Conservation (phyloP, 495 filamentous ascomycete species). For the Friedmanniomyces simplex region DNA sequence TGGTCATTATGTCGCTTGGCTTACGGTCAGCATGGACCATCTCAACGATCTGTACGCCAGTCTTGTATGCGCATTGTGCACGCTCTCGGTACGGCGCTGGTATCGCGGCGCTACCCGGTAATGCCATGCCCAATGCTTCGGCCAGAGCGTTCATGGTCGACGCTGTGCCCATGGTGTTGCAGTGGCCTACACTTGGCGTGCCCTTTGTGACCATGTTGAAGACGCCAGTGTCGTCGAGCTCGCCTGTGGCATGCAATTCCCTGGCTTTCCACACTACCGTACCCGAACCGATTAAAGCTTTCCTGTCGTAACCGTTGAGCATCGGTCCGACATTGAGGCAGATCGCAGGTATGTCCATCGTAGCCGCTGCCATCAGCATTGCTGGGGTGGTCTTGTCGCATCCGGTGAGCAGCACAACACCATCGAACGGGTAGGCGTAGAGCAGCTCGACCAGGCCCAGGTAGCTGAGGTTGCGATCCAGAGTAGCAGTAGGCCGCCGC, state of each 20-base stretch:
- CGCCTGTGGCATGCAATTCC: slow-evolving; percentile 42
- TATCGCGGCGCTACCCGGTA: slow-evolving; percentile 45
- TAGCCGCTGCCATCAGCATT: slow-evolving; percentile 46
- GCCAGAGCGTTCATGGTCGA: slow-evolving; percentile 49
- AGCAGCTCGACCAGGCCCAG: slow-evolving; percentile 43
- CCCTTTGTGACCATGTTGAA: slow-evolving; percentile 42
- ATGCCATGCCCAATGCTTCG: slow-evolving; percentile 47
- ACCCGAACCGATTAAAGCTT: slow-evolving; percentile 37
- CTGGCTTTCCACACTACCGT: slow-evolving; percentile 43
- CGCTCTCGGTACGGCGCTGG: slow-evolving; percentile 44
- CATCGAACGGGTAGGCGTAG: slow-evolving; percentile 44
- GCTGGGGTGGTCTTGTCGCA: slow-evolving; percentile 50
- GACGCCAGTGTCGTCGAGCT: slow-evolving; percentile 39
- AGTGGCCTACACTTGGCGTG: slow-evolving; percentile 44
- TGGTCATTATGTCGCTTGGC: slow-evolving; percentile 47
- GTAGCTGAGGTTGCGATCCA: slow-evolving; percentile 46
- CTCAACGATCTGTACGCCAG: slow-evolving; percentile 43
- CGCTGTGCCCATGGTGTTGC: slow-evolving; percentile 50
- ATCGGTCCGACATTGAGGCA: slow-evolving; percentile 48
- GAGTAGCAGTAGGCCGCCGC: slow-evolving; percentile 40
- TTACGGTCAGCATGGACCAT: slow-evolving; percentile 45
- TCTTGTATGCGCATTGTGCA: slow-evolving; percentile 44
- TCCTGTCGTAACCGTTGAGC: slow-evolving; percentile 42
- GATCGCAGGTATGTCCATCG: slow-evolving; percentile 48
- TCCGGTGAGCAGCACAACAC: slow-evolving; percentile 46